Evolutionary conservation across 2,329 filamentous ascomycete species (phyloP).

Genomic region (Arachnopeziza araneosa): DNA sequence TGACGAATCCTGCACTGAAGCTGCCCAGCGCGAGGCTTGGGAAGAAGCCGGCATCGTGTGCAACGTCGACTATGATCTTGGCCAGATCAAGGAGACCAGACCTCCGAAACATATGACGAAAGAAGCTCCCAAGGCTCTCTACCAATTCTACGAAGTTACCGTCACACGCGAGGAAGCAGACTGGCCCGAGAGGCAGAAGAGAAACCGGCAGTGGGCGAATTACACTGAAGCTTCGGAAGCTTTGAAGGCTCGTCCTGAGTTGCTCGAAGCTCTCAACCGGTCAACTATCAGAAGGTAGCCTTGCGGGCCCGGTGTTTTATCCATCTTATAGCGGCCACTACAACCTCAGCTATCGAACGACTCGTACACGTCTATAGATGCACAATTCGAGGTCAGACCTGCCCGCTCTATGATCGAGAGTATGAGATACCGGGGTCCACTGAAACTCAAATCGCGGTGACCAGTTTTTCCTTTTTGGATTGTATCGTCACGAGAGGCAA

Average conservation of each 20-base stretch:
- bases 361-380: not conserved
- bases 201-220: conserved; percentile 83
- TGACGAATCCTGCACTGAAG: conserved; percentile 81
- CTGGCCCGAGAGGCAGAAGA: conserved; percentile 94
- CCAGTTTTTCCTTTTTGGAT: conserved; percentile 11
- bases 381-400: not conserved
- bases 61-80: conserved; percentile 78
- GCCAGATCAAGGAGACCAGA: conserved; percentile 77
- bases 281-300: conserved; percentile 42
- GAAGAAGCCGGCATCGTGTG: conserved; percentile 93
- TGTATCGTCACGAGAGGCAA: conserved; percentile 16
- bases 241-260: conserved; percentile 73
- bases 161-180: conserved; percentile 78
- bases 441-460: conserved; percentile 20
- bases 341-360: not conserved
- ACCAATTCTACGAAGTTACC: conserved; percentile 82
- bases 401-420: conserved; percentile 15
- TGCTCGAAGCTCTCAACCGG: conserved; percentile 77
- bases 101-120: conserved; percentile 65
- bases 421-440: conserved; percentile 25
- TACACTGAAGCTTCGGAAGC: conserved; percentile 76
- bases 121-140: conserved; percentile 56
- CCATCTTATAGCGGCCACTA: not conserved
- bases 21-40: conserved; percentile 90
- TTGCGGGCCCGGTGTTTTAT: conserved; percentile 33